phyloP scores from a whole-genome alignment of 2,329 filamentous ascomycete genomes.

The Exophiala oligosperma region DNA sequence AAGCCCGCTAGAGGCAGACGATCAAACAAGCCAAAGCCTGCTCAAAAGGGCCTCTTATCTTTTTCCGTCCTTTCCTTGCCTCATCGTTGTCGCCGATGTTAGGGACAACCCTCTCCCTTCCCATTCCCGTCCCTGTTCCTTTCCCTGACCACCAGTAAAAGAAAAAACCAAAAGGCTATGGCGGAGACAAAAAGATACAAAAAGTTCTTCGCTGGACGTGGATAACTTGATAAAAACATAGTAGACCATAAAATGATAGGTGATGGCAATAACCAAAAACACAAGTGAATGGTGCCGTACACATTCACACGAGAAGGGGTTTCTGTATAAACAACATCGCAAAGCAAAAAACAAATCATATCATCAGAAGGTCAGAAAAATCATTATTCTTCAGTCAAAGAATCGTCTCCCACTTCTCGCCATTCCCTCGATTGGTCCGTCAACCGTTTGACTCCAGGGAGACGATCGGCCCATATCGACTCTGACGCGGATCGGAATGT shows the following conservation, averaged over 20 bases:
- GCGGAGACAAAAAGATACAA: background rate
- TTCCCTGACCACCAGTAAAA: no score
- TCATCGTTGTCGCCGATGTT: no score
- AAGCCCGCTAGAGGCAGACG: no score
- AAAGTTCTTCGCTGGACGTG: background rate
- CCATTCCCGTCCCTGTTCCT: no score
- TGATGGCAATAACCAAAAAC: no score
- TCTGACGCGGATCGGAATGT: conserved; percentile 91
- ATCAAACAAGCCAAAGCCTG: no score
- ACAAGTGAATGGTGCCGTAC: no score
- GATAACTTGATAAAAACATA: background rate
- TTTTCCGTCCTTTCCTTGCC: no score
- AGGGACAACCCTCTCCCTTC: no score
- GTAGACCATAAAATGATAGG: no score
- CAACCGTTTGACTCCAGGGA: conserved; percentile 76
- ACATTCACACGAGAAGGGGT: background rate
- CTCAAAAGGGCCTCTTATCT: no score
- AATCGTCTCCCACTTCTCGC: conserved; percentile 79
- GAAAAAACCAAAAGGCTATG: no score
- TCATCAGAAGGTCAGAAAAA: conserved; percentile 1
- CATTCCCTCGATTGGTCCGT: conserved; percentile 86
- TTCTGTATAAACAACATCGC: background rate
- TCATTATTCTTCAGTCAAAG: conserved; percentile 30
- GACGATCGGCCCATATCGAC: conserved; percentile 80
- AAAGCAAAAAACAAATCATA: conserved; percentile 7